phyloP scores from a whole-genome alignment of 176 grass and related monocot species.

The Metroxylon sagu region DNA sequence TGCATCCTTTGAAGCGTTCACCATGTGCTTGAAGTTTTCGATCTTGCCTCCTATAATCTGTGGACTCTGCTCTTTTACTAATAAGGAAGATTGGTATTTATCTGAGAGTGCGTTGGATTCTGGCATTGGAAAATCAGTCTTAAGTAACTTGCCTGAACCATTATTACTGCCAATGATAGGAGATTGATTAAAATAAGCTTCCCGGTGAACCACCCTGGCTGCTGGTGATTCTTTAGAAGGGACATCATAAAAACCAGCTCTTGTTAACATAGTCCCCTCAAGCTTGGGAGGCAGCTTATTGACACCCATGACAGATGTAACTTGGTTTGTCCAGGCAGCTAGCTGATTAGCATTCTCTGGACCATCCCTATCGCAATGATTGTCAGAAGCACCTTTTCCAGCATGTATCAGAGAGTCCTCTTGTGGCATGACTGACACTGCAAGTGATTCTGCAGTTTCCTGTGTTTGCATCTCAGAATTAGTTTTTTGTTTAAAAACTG shows the following conservation, averaged over 20 bases:
- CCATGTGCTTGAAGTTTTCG: constrained; percentile 27
- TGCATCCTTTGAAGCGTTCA: constrained; percentile 8
- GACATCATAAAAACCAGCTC: constrained; percentile 23
- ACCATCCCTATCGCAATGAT: constrained; percentile 22
- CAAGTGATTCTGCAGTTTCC: constrained; percentile 24
- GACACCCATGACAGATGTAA: constrained; percentile 29
- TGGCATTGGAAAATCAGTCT: background rate
- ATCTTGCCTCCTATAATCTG: constrained; percentile 29
- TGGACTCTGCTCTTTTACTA: constrained; percentile 40
- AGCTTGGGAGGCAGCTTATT: constrained; percentile 28
- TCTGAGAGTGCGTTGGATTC: constrained; percentile 28
- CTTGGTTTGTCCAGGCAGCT: constrained; percentile 36
- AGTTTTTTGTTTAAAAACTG: constrained; percentile 18
- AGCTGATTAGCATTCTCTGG: constrained; percentile 34
- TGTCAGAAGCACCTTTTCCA: constrained; percentile 26
- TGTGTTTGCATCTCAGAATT: constrained; percentile 32
- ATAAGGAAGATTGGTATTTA: constrained; percentile 34
- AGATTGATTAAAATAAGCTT: constrained; percentile 3
- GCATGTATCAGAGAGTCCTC: constrained; percentile 33
- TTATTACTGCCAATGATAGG: background rate
- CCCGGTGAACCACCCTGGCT: constrained; percentile 15
- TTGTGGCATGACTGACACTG: constrained; percentile 21
- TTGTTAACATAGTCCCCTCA: constrained; percentile 20
- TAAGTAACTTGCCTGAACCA: constrained; percentile 5
- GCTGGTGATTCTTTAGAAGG: constrained; percentile 31